Conservation (phyloP, 176 grass and related monocot species). For the Saccharum officinarum region DNA sequence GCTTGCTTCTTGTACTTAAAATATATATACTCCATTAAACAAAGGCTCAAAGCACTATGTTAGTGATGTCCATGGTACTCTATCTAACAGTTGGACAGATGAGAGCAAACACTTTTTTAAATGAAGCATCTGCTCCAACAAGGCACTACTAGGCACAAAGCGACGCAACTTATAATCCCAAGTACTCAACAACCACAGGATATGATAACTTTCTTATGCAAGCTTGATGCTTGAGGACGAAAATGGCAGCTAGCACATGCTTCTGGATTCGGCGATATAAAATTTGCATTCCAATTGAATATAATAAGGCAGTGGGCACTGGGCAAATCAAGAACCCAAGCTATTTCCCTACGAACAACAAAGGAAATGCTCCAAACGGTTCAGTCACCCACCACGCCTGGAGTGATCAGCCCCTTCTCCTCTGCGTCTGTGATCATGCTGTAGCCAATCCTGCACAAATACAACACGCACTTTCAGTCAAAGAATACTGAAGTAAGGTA, state of each 20-base stretch:
- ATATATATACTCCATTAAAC: neutral
- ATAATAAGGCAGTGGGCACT: neutral
- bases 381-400: slow-evolving; percentile 52
- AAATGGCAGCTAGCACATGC: neutral
- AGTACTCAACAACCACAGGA: neutral
- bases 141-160: neutral
- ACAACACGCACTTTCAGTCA: too few relatives aligned
- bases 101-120: neutral
- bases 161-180: neutral
- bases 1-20: neutral
- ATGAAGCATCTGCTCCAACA: neutral
- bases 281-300: neutral
- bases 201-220: neutral
- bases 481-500: neutral
- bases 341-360: neutral
- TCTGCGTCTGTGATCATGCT: slow-evolving; percentile 96
- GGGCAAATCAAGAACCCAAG: neutral
- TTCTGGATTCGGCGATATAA: neutral
- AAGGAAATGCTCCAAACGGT: neutral
- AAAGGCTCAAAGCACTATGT: neutral
- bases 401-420: slow-evolving; percentile 58
- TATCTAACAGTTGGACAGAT: neutral
- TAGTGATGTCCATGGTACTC: neutral
- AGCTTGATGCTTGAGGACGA: neutral
- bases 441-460: slow-evolving; percentile 74